These are phyloP conservation scores for Aureobasidium namibiae DNA, from an alignment of 2,329 filamentous ascomycete species.

Conservation along the genomic window DNA sequence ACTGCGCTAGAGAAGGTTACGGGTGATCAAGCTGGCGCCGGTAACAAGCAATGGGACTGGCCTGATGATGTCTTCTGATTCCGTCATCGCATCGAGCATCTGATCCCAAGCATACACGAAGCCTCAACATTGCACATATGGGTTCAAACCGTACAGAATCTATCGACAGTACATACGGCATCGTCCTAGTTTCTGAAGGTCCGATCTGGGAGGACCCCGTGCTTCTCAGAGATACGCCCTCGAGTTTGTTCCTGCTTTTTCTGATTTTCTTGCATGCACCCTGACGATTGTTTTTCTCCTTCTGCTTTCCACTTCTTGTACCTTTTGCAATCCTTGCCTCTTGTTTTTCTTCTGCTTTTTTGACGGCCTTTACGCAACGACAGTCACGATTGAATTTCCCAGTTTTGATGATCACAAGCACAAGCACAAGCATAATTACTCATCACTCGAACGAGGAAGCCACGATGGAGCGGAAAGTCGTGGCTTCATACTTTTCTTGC, in stretches of 20 bases:
- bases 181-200: neutral
- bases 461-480: neutral
- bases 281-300: neutral
- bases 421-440: neutral
- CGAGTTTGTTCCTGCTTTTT: neutral
- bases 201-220: neutral
- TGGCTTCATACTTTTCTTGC: neutral
- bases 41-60: slow-evolving; percentile 23
- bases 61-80: slow-evolving; percentile 28
- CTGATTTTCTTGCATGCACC: neutral
- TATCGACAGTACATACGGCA: neutral
- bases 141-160: neutral
- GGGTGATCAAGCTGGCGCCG: neutral
- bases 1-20: slow-evolving; percentile 11
- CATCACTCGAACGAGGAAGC: neutral
- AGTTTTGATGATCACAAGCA: neutral
- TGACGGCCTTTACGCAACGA: neutral
- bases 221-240: neutral
- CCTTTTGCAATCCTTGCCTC: neutral
- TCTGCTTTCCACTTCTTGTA: neutral
- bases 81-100: neutral
- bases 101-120: neutral
- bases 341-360: neutral
- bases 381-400: neutral
- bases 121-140: neutral